A percentile compares a stretch with the other conserved stretches of the same genome.
Evolutionary conservation across 176 grass and related monocot species (phyloP).

Genomic region (Triticum aestivum): IWGSC_CS_RefSeq_v2.1 NC_057799.1:558940264-558940763

Average conservation of each 20-base stretch:
- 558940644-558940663: slow-evolving; percentile 45
- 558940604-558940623: background rate
- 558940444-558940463: background rate
- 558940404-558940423: background rate
- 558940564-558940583: background rate
- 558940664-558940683: slow-evolving; percentile 51
- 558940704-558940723: slow-evolving; percentile 6
- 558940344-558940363: background rate
- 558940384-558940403: background rate
- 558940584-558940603: background rate
- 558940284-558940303: slow-evolving; percentile 45
- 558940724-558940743: slow-evolving; percentile 16
- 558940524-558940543: slow-evolving; percentile 30
- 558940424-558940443: slow-evolving; percentile 1
- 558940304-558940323: background rate
- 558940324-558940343: background rate
- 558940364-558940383: background rate
- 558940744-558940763: slow-evolving; percentile 31
- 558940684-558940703: slow-evolving; percentile 44
- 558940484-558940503: background rate
- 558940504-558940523: slow-evolving; percentile 18
- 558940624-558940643: background rate
- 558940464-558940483: background rate
- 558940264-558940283: slow-evolving; percentile 39
- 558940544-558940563: slow-evolving; percentile 13